phyloP scores from a whole-genome alignment of 2,329 filamentous ascomycete species.

The Calonectria fujianensis region DNA sequence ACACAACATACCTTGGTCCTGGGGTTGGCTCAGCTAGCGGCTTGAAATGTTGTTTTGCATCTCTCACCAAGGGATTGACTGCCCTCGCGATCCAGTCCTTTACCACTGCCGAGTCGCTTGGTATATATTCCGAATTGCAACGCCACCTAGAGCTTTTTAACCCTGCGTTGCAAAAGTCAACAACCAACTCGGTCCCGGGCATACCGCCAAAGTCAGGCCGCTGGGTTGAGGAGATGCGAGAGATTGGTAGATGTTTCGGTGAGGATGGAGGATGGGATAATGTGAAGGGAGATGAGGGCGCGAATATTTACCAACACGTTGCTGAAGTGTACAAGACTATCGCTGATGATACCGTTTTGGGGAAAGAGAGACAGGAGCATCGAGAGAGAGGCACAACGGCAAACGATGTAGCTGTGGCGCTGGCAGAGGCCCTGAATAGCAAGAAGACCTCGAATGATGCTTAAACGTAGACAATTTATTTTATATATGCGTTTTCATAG shows the following conservation, averaged over 20 bases:
- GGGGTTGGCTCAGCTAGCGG: conserved; percentile 74
- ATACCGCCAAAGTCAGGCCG: conserved; percentile 86
- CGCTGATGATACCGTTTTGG: conserved; percentile 77
- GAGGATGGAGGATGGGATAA: conserved; percentile 78
- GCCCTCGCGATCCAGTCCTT: conserved; percentile 83
- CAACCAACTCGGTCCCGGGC: conserved; percentile 70
- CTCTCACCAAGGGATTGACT: conserved; percentile 78
- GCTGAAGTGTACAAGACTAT: conserved; percentile 78
- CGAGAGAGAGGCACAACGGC: conserved; percentile 73
- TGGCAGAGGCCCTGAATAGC: background rate
- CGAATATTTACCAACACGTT: conserved; percentile 59
- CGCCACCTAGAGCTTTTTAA: conserved; percentile 71
- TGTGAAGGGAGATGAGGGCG: conserved; percentile 1
- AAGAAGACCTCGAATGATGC: background rate
- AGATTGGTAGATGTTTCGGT: conserved; percentile 80
- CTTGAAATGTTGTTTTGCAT: conserved; percentile 80
- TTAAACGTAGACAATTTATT: background rate
- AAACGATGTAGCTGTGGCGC: conserved; percentile 69
- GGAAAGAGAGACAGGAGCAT: conserved; percentile 74
- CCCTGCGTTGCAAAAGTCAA: conserved; percentile 67
- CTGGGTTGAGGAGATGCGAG: conserved; percentile 86
- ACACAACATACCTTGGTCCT: conserved; percentile 68
- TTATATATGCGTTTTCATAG: background rate
- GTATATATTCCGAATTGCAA: conserved; percentile 76
- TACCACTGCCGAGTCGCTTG: conserved; percentile 79